Base-by-base conservation (phyloP, 352 stramenopile genomes). In the Pilasporangium apinafurcum region DNA sequence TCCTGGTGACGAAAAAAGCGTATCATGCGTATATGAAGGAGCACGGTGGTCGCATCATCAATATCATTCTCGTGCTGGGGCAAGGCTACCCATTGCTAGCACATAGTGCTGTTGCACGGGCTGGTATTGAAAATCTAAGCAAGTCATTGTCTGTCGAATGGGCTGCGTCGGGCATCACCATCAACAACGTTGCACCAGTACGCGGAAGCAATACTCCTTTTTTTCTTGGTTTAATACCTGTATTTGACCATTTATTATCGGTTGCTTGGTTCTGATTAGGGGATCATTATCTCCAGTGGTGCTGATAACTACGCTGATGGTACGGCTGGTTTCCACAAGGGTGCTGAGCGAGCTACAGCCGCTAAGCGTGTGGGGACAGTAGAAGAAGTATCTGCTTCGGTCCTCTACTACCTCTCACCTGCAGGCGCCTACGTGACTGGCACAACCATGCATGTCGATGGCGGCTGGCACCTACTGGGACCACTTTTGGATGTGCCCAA, bases 101-200 rank as follows among this genome's bases (percentile, higher is more conserved):
- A 5, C 87, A 97, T 59, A 83, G 67, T 34, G 71, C 76, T 34
- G 86, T 88, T 12, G 84, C 88, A 27, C 72, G 91, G 24, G 89
- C 87, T 14, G 89, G 70, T 8, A 84, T 98, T 16, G 85, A 96
- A 59, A 97, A 96, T 56, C 75, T 97, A 59, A 86, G 65, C 44
- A 95, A 95, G 51, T 96, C 87, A n/a, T 68, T 98, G 20, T 79
- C 83, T 35, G 68, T 92, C 17, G 92, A 98, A 65, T 98, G 92
- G 92, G 91, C 92, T 21, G 68, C 86, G 25, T 85, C 59, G n/a
- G 79, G 76, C 17, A 93, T 98, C 26, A 70, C 84, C 22, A 59
- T 97, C 40, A 98, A 98, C 65, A 95, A 79, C 48, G 88, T 98
- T 9, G 68, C 87, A 43, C 89, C 88, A 24, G 71, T 83, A 59